These are phyloP conservation scores for Penicillium mononematosum DNA, from an alignment of 495 filamentous ascomycete species.

Conservation along the genomic window DNA sequence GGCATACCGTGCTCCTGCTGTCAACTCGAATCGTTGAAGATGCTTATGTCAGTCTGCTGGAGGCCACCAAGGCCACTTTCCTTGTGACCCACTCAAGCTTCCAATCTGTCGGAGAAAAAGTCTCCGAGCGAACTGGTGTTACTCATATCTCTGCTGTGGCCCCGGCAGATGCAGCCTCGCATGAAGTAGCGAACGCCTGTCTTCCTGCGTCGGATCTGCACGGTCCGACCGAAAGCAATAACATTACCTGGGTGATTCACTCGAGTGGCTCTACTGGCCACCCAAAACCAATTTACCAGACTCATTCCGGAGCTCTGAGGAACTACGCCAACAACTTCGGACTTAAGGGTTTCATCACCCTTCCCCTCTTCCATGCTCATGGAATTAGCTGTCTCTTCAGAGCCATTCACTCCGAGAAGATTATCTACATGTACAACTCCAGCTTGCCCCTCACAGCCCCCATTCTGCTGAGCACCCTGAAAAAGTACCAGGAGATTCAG, in stretches of 20 bases:
- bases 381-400: conserved; percentile 50
- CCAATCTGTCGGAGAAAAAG: conserved; percentile 17
- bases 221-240: conserved; percentile 20
- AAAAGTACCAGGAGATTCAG: conserved; percentile 36
- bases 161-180: conserved; percentile 12
- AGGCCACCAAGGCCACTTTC: conserved; percentile 25
- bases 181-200: conserved; percentile 4
- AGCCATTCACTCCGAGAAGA: conserved; percentile 39
- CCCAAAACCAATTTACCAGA: conserved; percentile 44
- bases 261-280: conserved; percentile 43
- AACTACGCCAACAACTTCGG: conserved; percentile 43
- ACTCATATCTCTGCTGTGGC: background rate
- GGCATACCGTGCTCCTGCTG: conserved; percentile 47
- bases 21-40: conserved; percentile 45
- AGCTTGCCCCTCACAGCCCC: conserved; percentile 42
- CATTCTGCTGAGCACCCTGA: conserved; percentile 39
- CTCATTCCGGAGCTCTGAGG: conserved; percentile 37
- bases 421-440: conserved; percentile 47
- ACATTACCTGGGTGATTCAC: conserved; percentile 44
- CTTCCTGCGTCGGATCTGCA: conserved; percentile 23
- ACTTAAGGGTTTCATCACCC: conserved; percentile 47
- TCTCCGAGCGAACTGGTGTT: conserved; percentile 15
- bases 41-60: conserved; percentile 41
- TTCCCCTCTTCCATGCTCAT: conserved; percentile 55
- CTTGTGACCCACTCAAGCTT: conserved; percentile 22